A percentile compares a stretch with the other conserved stretches of the same genome.
These are phyloP conservation scores for Geranium rotundifolium DNA, from an alignment of 345 rosid species.

Conservation along the genomic window DNA sequence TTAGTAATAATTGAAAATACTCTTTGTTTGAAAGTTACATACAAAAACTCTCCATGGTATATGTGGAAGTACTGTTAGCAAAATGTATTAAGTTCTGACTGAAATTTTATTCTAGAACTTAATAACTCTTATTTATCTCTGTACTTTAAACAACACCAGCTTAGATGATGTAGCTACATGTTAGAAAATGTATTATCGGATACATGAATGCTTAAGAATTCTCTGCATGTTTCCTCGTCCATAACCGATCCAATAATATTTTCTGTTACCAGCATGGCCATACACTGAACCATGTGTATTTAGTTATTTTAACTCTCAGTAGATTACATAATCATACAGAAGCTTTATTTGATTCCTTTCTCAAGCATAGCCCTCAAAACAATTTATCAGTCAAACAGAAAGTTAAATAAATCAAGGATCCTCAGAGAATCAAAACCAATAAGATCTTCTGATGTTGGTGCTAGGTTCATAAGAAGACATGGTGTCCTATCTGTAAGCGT, in stretches of 20 bases:
- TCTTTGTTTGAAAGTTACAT: no score
- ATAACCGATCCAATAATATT: neutral
- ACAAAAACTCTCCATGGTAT: no score
- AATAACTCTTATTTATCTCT: neutral
- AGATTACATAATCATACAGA: neutral
- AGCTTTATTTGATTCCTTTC: neutral
- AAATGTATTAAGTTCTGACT: no score
- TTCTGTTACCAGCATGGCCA: neutral
- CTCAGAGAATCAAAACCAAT: constrained; percentile 1
- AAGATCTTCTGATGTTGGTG: constrained; percentile 15
- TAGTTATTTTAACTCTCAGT: neutral
- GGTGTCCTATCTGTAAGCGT: constrained; percentile 88
- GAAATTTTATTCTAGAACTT: neutral
- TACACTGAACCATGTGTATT: no score
- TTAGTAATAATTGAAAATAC: neutral
- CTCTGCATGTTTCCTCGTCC: neutral
- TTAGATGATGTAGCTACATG: neutral
- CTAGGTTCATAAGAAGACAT: constrained; percentile 39
- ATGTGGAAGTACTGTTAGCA: no score
- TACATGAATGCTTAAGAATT: neutral
- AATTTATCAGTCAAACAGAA: neutral
- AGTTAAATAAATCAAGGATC: neutral
- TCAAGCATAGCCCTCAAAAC: neutral
- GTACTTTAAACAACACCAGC: neutral
- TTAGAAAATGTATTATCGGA: neutral